phyloP scores from a whole-genome alignment of 805 yeast genomes.

The Sugiyamaella chiloensis region DNA sequence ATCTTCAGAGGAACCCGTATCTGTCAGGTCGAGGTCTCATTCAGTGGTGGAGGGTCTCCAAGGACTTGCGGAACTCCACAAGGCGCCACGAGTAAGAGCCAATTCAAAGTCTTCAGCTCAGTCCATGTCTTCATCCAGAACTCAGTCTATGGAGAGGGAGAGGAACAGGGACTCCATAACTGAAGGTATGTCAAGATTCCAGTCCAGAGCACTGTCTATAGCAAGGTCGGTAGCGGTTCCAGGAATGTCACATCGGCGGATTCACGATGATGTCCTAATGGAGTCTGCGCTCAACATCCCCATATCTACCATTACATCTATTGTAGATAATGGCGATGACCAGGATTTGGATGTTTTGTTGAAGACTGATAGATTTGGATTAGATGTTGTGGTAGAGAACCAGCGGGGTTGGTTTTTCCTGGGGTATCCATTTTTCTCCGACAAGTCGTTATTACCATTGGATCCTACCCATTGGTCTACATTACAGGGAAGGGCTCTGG shows the following conservation, averaged over 20 bases:
- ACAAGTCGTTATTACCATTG: conserved; percentile 33
- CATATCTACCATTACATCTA: conserved; percentile 1
- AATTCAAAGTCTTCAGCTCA: no score
- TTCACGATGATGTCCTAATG: neutral
- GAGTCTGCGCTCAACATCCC: neutral
- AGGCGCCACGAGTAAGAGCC: no score
- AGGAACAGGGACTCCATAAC: neutral
- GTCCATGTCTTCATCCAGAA: no score
- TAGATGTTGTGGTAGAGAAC: conserved; percentile 38
- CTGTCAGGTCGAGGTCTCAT: no score
- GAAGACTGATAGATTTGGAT: conserved; percentile 9
- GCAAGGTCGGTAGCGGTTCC: conserved; percentile 3
- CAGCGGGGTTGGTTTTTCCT: conserved; percentile 40
- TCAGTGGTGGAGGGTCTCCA: no score
- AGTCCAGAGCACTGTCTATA: conserved; percentile 1
- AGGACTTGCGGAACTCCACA: no score
- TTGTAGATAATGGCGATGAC: conserved; percentile 3
- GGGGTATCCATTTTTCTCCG: conserved; percentile 38
- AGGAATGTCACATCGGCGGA: neutral
- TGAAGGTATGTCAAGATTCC: neutral
- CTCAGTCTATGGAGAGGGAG: no score
- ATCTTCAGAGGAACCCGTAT: no score
- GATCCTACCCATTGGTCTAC: conserved; percentile 40
- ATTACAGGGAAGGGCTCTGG: conserved; percentile 30
- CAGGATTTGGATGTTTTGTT: conserved; percentile 14